These are phyloP conservation scores for Mycotypha africana DNA, from an alignment of 371 early-diverging fungal species.

Conservation along the genomic window DNA sequence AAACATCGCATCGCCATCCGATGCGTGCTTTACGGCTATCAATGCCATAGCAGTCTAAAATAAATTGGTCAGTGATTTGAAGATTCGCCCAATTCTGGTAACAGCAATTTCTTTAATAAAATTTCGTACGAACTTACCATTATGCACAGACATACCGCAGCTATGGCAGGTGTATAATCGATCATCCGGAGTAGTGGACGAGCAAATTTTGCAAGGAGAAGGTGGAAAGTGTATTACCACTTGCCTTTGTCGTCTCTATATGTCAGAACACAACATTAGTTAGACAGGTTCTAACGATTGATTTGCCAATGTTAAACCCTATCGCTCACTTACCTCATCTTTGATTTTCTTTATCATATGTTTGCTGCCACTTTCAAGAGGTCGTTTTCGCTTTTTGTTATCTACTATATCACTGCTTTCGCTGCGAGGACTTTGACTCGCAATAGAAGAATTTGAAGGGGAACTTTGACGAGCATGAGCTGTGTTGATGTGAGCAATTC, in stretches of 20 bases:
- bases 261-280: no score
- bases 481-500: no score
- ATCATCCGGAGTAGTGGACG: conserved; percentile 13
- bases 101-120: no score
- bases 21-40: conserved; percentile 6
- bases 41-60: conserved; percentile 49
- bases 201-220: conserved; percentile 53
- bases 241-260: not conserved
- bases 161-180: conserved; percentile 47
- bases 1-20: conserved; percentile 62
- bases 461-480: no score
- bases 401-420: no score
- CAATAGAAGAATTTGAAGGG: no score
- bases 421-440: no score
- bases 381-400: conserved; percentile 12
- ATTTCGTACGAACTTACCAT: conserved; percentile 42
- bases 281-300: no score
- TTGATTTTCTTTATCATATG: conserved; percentile 3
- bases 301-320: no score
- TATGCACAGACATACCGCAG: conserved; percentile 61
- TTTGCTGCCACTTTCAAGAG: not conserved
- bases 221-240: conserved; percentile 2
- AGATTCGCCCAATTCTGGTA: no score
- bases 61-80: conserved; percentile 2
- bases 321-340: conserved; percentile 8